Base-by-base conservation (phyloP, 805 yeast species). In the Yarrowia deformans region DNA sequence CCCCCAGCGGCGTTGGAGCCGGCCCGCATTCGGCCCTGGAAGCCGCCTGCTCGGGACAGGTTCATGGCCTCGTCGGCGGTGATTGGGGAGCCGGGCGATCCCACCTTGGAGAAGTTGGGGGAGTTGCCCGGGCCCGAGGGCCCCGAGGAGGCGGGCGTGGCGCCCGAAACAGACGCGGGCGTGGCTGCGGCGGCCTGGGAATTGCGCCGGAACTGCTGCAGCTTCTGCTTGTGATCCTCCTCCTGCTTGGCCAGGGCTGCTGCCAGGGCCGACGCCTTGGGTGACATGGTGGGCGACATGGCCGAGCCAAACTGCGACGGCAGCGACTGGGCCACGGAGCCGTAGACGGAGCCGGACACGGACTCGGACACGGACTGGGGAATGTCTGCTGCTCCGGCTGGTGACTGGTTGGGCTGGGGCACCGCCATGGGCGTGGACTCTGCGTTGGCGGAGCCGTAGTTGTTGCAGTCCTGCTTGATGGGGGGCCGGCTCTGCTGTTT, bases 61-160 rank as follows among this genome's bases (percentile, higher is more conserved):
- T 78, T 78, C 69, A 78, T 72, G 12, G 81, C 81, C 67, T 78
- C 81, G 69, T 78, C 81, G 35, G 77, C 77, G 18, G 78, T 68
- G 42, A 74, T 72, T 40, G 74, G 68, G 12, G 77, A 72, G 32
- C 66, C 66, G 35, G 74, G 68, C 12, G 77, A 72, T 6, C 66
- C 66, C 16, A 60, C 66, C 48, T 48, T 48, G 55, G 68, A 46
- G 39, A 48, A 48, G 56, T 46, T 43, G 23, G 56, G 68, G 9
- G 68, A 63, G 46, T 46, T 43, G 48, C 63, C 63, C 10, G 63
- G 35, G 43, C 43, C 58, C 32, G 34, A 19, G 45, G 60, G 56
- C 32, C 18, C 42, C 1, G 56, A 52, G 16, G 29, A 14, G 56
- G 19, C n/a, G 8, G 8, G 19, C n/a, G 39, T 8, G 63, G 48